Percentiles rank a stretch among this genome's conserved stretches.
These are phyloP conservation scores for Yamadazyma atmosphaerica DNA, from an alignment of 1,139 yeast genomes.

Conservation along the genomic window DNA sequence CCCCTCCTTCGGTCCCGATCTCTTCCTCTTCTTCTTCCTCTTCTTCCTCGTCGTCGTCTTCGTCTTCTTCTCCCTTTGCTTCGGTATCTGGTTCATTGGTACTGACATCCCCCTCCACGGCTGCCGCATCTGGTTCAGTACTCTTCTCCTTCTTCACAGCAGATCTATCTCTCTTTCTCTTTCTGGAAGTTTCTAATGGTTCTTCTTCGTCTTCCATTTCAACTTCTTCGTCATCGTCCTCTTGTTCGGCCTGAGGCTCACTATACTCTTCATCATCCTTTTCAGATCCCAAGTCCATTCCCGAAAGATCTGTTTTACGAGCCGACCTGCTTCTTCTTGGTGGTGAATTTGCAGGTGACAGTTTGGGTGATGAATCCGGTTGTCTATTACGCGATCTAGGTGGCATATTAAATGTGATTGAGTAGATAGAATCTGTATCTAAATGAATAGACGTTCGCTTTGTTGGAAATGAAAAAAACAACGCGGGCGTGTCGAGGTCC, in stretches of 20 bases:
- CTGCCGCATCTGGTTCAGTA: slow-evolving; percentile 20
- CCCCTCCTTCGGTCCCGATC: slow-evolving; percentile 19
- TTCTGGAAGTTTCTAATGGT: slow-evolving; percentile 1
- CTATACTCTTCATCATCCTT: slow-evolving; percentile 25
- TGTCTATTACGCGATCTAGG: slow-evolving; percentile 5
- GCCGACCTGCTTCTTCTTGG: slow-evolving; percentile 12
- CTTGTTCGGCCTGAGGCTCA: slow-evolving; percentile 17
- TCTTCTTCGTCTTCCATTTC: slow-evolving; percentile 17
- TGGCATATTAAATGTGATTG: not conserved
- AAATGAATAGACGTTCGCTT: not conserved
- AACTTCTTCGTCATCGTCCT: slow-evolving; percentile 9
- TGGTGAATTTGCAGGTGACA: slow-evolving; percentile 8
- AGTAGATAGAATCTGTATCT: no score
- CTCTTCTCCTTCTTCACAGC: slow-evolving; percentile 18
- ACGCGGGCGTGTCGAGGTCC: slow-evolving; percentile 1
- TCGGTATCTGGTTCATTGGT: slow-evolving; percentile 21
- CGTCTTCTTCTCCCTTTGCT: slow-evolving; percentile 24
- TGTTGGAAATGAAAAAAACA: not conserved
- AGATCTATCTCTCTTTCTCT: slow-evolving; percentile 18
- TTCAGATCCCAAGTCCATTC: slow-evolving; percentile 29
- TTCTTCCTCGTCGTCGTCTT: slow-evolving; percentile 25
- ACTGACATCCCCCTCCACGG: slow-evolving; percentile 16
- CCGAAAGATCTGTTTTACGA: slow-evolving; percentile 24
- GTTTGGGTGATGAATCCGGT: slow-evolving; percentile 5
- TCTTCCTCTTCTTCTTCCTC: slow-evolving; percentile 24